phyloP scores from a whole-genome alignment of 768 basidiomycete genomes.

The Suillus discolor region DNA sequence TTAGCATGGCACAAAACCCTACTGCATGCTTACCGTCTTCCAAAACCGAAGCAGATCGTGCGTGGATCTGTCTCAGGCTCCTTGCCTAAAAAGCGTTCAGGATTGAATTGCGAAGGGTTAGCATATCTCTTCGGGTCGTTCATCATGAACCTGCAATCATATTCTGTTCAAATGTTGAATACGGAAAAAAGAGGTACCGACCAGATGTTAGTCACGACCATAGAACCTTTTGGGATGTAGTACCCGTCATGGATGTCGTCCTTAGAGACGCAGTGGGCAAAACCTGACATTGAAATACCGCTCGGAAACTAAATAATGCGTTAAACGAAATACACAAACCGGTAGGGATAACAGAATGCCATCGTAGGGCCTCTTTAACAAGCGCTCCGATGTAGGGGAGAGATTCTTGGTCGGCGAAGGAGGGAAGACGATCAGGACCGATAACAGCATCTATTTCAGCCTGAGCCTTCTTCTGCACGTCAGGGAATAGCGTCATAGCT shows the following conservation, averaged over 20 bases:
- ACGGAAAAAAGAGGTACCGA: conserved; percentile 15
- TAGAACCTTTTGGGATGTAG: conserved; percentile 53
- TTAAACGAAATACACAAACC: conserved; percentile 42
- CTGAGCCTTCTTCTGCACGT: conserved; percentile 60
- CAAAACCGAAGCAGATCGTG: conserved; percentile 64
- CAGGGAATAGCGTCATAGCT: conserved; percentile 29
- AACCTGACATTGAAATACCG: conserved; percentile 11
- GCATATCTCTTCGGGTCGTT: conserved; percentile 39
- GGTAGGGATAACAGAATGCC: conserved; percentile 41
- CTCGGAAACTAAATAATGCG: conserved; percentile 34
- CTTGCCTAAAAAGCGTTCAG: conserved; percentile 50
- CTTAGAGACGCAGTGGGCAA: conserved; percentile 55
- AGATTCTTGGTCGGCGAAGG: conserved; percentile 55
- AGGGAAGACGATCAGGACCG: conserved; percentile 62
- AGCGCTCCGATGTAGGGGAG: conserved; percentile 66
- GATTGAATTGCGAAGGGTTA: conserved; percentile 53
- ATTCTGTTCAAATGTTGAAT: conserved; percentile 2
- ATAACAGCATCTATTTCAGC: conserved; percentile 62
- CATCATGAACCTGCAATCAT: conserved; percentile 21
- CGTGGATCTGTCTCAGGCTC: conserved; percentile 53
- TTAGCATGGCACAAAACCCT: conserved; percentile 10
- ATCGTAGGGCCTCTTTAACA: conserved; percentile 56
- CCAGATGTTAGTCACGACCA: conserved; percentile 29
- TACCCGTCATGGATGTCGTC: conserved; percentile 66
- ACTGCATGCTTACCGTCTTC: conserved; percentile 44